A percentile compares a stretch with the other conserved stretches of the same genome.
Evolutionary conservation across 2,329 filamentous ascomycete species (phyloP).

Genomic region (Eutypella sp.): DNA sequence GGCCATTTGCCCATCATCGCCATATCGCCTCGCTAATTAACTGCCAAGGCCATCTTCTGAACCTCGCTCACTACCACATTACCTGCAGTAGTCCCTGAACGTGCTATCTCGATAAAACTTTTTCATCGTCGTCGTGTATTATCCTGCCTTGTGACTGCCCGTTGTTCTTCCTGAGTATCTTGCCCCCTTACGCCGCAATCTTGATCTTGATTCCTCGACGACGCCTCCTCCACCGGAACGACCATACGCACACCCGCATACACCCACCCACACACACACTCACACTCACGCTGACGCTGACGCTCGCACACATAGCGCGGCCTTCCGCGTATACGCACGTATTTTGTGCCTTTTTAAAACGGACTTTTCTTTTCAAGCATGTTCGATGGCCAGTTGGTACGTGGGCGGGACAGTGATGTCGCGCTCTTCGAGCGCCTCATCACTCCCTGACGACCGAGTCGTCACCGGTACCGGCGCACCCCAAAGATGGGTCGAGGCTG

Average conservation of each 20-base stretch:
- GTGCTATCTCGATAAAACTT: background rate
- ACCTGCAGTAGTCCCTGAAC: background rate
- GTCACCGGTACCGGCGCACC: too few relatives aligned
- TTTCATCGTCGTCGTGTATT: background rate
- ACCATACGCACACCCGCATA: too few relatives aligned
- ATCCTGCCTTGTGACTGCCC: background rate
- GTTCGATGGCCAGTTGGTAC: constrained; percentile 30
- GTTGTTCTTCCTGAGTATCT: background rate
- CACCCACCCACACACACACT: too few relatives aligned
- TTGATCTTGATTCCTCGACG: too few relatives aligned
- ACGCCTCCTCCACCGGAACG: background rate
- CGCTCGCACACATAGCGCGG: background rate
- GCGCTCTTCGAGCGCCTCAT: constrained; percentile 29
- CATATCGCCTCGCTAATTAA: too few relatives aligned
- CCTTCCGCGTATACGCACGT: background rate
- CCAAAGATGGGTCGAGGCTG: constrained; percentile 27
- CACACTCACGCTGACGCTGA: too few relatives aligned
- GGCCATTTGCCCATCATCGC: background rate
- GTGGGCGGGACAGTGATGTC: constrained; percentile 28
- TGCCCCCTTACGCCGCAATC: too few relatives aligned
- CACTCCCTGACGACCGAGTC: constrained; percentile 17
- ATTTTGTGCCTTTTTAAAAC: background rate
- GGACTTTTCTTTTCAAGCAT: constrained; percentile 19
- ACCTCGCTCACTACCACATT: too few relatives aligned
- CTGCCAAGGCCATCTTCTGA: too few relatives aligned